Evolutionary conservation across 2,329 filamentous ascomycete genomes (phyloP).

Genomic region (Neofusicoccum sp.): DNA sequence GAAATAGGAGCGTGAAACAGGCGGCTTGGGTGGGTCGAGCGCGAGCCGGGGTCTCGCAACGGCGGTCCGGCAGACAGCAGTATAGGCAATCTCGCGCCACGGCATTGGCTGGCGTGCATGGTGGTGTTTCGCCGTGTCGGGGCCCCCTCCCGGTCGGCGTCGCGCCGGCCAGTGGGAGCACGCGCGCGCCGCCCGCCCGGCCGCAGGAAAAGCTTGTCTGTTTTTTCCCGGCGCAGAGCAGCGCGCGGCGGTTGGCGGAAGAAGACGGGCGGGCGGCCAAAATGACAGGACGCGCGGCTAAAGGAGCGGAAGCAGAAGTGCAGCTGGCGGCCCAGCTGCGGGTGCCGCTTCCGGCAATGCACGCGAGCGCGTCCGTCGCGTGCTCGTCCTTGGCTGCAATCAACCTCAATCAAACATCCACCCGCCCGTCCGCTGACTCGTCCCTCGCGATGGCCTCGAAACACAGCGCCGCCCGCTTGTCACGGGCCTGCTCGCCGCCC

Average conservation of each 20-base stretch:
- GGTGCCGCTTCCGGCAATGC: not conserved
- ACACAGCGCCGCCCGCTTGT: conserved; percentile 1
- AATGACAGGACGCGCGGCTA: conserved; percentile 10
- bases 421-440: not conserved
- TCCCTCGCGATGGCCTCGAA: not conserved
- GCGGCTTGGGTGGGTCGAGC: not conserved
- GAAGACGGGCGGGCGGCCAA: not conserved
- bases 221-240: not conserved
- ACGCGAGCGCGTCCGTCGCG: not conserved
- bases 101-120: conserved; percentile 7
- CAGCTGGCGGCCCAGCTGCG: not conserved
- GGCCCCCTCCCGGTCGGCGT: not conserved
- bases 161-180: not conserved
- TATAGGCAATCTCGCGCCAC: conserved; percentile 3
- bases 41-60: conserved; percentile 6
- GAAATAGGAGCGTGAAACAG: not conserved
- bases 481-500: not conserved
- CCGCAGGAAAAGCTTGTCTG: not conserved
- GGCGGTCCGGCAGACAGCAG: conserved; percentile 1
- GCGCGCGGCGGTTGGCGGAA: conserved; percentile 6
- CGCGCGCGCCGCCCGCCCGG: not conserved
- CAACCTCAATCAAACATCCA: conserved; percentile 10
- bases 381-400: conserved; percentile 2
- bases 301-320: not conserved
- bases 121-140: not conserved